These are phyloP conservation scores for Bipolaris sorokiniana DNA, from an alignment of 2,329 filamentous ascomycete genomes.

Conservation along the genomic window DNA sequence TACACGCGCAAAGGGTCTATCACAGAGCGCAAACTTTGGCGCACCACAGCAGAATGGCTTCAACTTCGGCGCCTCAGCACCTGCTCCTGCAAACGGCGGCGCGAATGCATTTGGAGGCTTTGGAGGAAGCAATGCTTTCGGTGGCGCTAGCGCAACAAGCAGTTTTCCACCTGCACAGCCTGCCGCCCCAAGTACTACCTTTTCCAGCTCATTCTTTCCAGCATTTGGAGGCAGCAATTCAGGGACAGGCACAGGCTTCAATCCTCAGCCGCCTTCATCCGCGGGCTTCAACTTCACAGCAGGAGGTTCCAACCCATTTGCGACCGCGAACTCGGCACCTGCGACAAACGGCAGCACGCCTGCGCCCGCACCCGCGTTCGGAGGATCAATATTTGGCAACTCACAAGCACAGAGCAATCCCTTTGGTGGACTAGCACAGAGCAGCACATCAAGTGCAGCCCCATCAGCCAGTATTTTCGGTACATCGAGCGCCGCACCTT, in stretches of 20 bases:
- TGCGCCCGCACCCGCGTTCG: conserved; percentile 21
- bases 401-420: conserved; percentile 27
- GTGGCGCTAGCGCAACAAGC: conserved; percentile 28
- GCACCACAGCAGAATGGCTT: conserved; percentile 27
- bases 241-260: conserved; percentile 27
- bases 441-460: conserved; percentile 13
- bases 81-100: conserved; percentile 20
- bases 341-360: conserved; percentile 30
- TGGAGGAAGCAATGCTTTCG: conserved; percentile 23
- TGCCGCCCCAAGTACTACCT: conserved; percentile 31
- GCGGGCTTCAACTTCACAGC: conserved; percentile 38
- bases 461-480: conserved; percentile 21
- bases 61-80: conserved; percentile 33
- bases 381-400: conserved; percentile 24
- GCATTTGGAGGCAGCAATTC: conserved; percentile 35
- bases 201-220: conserved; percentile 42
- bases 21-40: conserved; percentile 31
- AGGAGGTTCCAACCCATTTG: conserved; percentile 32
- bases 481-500: conserved; percentile 14
- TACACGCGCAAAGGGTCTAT: conserved; percentile 26
- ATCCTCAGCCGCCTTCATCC: conserved; percentile 31
- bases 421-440: conserved; percentile 29
- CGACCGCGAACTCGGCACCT: conserved; percentile 23
- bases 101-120: conserved; percentile 16
- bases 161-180: conserved; percentile 44